Percentiles rank a stretch among this genome's conserved stretches.
Conservation (phyloP, 2,329 filamentous ascomycete species). For the Hypoxylon sp. region DNA sequence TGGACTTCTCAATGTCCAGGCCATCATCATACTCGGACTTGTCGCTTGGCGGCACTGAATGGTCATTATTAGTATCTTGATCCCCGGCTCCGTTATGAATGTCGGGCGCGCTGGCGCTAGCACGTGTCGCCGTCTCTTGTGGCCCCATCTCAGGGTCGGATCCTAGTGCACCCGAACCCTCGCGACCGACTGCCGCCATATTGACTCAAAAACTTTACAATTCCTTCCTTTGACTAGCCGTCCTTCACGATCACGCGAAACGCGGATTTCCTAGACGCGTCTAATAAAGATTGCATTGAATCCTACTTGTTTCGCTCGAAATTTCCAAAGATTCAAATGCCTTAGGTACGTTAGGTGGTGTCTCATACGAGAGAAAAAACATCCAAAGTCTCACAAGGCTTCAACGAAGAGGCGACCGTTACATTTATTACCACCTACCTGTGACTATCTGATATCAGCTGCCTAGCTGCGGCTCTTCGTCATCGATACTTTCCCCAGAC, state of each 20-base stretch:
- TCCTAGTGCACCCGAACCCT: slow-evolving; percentile 26
- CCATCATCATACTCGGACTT: slow-evolving; percentile 29
- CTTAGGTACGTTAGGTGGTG: background rate
- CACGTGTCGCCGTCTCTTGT: slow-evolving; percentile 18
- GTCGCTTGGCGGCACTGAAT: slow-evolving; percentile 25
- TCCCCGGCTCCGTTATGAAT: slow-evolving; percentile 9
- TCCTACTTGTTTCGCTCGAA: background rate
- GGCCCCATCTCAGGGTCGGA: slow-evolving; percentile 31
- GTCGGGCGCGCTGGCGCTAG: slow-evolving; percentile 17
- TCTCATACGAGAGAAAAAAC: background rate
- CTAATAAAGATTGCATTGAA: slow-evolving; percentile 6
- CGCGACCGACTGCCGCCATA: slow-evolving; percentile 20
- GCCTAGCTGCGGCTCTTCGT: slow-evolving; percentile 40
- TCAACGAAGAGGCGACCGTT: slow-evolving; percentile 6
- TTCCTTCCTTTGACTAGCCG: background rate
- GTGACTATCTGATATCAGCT: slow-evolving; percentile 21
- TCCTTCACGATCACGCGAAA: slow-evolving; percentile 22
- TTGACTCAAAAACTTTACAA: background rate
- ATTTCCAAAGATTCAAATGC: background rate
- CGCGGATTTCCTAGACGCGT: slow-evolving; percentile 9
- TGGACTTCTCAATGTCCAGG: slow-evolving; percentile 44
- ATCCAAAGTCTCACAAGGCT: slow-evolving; percentile 8
- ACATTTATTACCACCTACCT: slow-evolving; percentile 27
- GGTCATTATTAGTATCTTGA: slow-evolving; percentile 11
- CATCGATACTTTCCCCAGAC: slow-evolving; percentile 42